Evolutionary conservation across 768 basidiomycete species (phyloP).

Genomic region (Suillus paluster): DNA sequence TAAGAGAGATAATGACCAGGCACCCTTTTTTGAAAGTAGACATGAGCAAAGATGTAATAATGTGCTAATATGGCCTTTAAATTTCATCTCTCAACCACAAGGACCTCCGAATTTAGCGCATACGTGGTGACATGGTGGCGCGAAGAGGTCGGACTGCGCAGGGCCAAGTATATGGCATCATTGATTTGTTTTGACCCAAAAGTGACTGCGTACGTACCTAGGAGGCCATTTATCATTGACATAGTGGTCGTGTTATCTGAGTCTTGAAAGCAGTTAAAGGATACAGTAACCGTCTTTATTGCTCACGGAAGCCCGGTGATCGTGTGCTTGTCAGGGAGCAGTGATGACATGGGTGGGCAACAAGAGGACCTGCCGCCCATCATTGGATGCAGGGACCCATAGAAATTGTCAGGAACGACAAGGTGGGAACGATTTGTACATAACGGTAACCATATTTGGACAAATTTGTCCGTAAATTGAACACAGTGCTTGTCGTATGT

Average conservation of each 20-base stretch:
- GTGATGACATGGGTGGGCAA: neutral
- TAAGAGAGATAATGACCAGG: conserved; percentile 1
- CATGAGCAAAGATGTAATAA: conserved; percentile 2
- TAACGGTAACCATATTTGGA: neutral
- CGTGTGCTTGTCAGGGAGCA: neutral
- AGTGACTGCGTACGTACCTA: neutral
- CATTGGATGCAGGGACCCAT: neutral
- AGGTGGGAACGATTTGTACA: neutral
- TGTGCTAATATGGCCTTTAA: conserved; percentile 1
- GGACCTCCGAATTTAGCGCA: conserved; percentile 1
- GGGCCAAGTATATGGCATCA: neutral
- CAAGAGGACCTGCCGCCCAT: neutral
- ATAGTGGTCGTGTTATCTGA: neutral
- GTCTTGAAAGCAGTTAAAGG: neutral
- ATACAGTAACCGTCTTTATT: neutral
- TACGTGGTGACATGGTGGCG: conserved; percentile 1
- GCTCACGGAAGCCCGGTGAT: neutral
- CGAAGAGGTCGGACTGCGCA: conserved; percentile 4
- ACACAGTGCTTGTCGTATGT: neutral
- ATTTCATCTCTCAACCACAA: neutral
- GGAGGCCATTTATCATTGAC: neutral
- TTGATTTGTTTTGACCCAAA: neutral
- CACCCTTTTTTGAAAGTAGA: conserved; percentile 1
- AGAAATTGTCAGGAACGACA: conserved; percentile 1
- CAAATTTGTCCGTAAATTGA: conserved; percentile 5